Percentiles rank a stretch among this genome's conserved stretches.
Evolutionary conservation across 208 protist genomes (phyloP).

Genomic region (Leishmania tropica): DNA sequence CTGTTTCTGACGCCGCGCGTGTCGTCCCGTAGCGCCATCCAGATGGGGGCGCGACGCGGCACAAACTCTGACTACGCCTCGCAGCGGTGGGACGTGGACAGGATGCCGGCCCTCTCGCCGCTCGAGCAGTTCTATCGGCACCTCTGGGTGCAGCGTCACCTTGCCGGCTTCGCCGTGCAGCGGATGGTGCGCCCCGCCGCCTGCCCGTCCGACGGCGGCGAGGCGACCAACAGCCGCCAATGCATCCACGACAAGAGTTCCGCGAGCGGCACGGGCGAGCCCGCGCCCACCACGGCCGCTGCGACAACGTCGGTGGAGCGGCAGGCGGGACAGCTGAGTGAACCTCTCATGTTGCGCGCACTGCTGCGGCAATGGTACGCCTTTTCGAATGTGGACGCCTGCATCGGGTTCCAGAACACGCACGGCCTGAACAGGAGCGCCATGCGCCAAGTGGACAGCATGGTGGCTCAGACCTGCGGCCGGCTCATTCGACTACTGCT

Average conservation of each 20-base stretch:
- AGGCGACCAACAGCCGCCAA: background rate
- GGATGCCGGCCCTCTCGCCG: conserved; percentile 40
- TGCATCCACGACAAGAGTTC: background rate
- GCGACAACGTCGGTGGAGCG: conserved; percentile 18
- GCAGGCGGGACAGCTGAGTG: conserved; percentile 49
- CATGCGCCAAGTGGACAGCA: conserved; percentile 63
- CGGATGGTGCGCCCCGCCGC: background rate
- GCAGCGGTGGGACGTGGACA: background rate
- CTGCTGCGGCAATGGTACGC: conserved; percentile 73
- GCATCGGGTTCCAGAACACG: conserved; percentile 19
- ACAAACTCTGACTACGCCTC: conserved; percentile 15
- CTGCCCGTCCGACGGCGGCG: background rate
- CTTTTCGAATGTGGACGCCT: conserved; percentile 29
- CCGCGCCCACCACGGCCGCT: background rate
- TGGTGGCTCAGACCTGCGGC: conserved; percentile 57
- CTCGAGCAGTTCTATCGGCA: conserved; percentile 37
- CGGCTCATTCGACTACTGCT: conserved; percentile 51
- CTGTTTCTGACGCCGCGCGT: conserved; percentile 49
- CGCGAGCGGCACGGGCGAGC: background rate
- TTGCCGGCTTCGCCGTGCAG: conserved; percentile 29
- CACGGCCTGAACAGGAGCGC: conserved; percentile 51
- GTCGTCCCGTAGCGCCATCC: conserved; percentile 17
- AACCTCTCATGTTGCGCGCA: conserved; percentile 65
- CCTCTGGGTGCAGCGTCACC: conserved; percentile 36
- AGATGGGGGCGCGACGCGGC: background rate